A percentile compares a stretch with the other conserved stretches of the same genome.
phyloP scores from a whole-genome alignment of 1,284 basidiomycete species.

The Anthracocystis panici-leucophaei region DNA sequence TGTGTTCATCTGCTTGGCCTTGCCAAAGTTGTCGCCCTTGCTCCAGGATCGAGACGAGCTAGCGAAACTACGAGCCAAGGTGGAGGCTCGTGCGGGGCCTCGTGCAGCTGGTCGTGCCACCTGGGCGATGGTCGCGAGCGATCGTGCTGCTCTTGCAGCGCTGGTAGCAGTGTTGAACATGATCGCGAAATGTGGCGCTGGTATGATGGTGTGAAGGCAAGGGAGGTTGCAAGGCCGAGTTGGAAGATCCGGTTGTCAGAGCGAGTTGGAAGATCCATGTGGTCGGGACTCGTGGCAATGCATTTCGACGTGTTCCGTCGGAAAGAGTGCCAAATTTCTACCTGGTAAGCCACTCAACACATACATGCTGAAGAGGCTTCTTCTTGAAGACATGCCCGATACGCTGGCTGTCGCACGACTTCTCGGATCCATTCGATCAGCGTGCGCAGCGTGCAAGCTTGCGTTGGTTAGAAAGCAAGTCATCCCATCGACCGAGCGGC shows the following conservation, averaged over 20 bases:
- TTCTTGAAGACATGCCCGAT: conserved; percentile 10
- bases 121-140: conserved; percentile 19
- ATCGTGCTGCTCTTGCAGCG: conserved; percentile 28
- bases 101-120: conserved; percentile 9
- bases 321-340: conserved; percentile 8
- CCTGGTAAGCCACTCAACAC: not conserved
- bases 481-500: not conserved
- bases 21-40: conserved; percentile 31
- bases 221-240: not conserved
- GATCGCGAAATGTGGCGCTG: not conserved
- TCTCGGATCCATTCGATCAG: not conserved
- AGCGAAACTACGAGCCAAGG: conserved; percentile 23
- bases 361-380: conserved; percentile 17
- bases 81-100: conserved; percentile 15
- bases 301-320: conserved; percentile 21
- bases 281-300: conserved; percentile 10
- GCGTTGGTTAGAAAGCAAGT: not conserved
- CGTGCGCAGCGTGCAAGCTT: not conserved
- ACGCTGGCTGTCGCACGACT: not conserved
- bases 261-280: not conserved
- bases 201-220: conserved; percentile 11
- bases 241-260: not conserved
- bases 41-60: conserved; percentile 33
- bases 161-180: conserved; percentile 27
- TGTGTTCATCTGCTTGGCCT: conserved; percentile 26